Conservation (phyloP, 2,329 filamentous ascomycete genomes). For the Coniella lustricola region DNA sequence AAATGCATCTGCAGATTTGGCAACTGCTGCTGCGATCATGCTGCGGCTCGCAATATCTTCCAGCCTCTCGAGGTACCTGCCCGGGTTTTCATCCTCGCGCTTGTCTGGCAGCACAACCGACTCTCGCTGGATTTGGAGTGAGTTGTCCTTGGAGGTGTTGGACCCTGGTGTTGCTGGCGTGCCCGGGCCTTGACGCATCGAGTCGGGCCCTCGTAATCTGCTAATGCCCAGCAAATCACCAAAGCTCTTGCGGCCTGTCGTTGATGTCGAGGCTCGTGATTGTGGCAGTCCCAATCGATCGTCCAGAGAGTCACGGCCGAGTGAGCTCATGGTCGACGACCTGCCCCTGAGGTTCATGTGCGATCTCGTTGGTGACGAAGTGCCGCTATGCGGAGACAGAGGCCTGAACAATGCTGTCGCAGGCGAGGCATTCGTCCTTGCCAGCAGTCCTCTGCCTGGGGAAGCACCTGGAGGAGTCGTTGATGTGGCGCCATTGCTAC, state of each 20-base stretch:
- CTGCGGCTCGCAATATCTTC: conserved; percentile 75
- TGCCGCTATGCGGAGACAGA: conserved; percentile 46
- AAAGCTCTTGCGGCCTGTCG: conserved; percentile 84
- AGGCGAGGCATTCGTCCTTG: conserved; percentile 35
- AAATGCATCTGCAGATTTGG: conserved; percentile 81
- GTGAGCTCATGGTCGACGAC: conserved; percentile 84
- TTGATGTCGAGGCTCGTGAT: conserved; percentile 70
- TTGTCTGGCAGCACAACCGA: conserved; percentile 66
- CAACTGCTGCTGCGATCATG: conserved; percentile 76
- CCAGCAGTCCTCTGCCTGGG: conserved; percentile 23
- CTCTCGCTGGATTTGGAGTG: conserved; percentile 69
- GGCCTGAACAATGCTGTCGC: conserved; percentile 44
- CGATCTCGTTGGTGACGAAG: conserved; percentile 60
- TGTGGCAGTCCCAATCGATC: conserved; percentile 60
- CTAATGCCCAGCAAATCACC: conserved; percentile 77
- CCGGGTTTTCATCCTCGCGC: conserved; percentile 81
- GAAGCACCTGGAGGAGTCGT: conserved; percentile 29
- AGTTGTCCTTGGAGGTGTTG: conserved; percentile 71
- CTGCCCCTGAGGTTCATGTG: conserved; percentile 60
- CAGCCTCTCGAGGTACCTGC: conserved; percentile 77
- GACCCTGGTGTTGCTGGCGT: conserved; percentile 64
- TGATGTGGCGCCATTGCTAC: conserved; percentile 20
- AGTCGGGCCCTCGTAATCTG: conserved; percentile 73
- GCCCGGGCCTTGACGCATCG: conserved; percentile 60
- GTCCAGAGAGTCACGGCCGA: conserved; percentile 65